Evolutionary conservation across 306 rosid genomes (phyloP).

Genomic region (Quercus mongolica): DNA sequence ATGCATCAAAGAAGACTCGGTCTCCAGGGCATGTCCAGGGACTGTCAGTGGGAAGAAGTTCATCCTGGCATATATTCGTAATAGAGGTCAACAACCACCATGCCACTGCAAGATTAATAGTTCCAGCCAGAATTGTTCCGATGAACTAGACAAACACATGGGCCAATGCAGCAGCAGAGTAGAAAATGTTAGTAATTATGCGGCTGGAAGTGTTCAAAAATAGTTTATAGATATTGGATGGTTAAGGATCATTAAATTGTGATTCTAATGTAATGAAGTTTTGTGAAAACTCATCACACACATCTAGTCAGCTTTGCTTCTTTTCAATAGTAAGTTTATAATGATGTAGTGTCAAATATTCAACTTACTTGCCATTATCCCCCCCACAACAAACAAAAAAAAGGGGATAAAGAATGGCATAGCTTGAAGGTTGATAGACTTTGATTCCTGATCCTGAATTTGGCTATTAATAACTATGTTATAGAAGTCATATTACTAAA

Average conservation of each 20-base stretch:
- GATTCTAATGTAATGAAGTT: neutral
- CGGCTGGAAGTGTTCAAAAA: neutral
- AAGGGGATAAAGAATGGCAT: neutral
- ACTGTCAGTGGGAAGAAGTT: conserved; percentile 51
- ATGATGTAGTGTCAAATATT: too few species aligned
- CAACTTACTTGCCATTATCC: too few species aligned
- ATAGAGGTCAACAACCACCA: conserved; percentile 69
- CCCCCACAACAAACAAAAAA: too few species aligned
- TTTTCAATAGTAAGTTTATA: neutral
- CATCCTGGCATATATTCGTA: conserved; percentile 54
- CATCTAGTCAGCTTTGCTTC: neutral
- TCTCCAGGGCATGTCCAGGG: conserved; percentile 84
- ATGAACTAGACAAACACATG: conserved; percentile 45
- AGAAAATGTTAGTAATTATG: too few species aligned
- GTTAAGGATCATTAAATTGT: neutral
- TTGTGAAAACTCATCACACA: neutral
- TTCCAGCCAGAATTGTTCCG: conserved; percentile 83
- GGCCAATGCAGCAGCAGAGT: neutral
- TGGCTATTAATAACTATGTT: neutral
- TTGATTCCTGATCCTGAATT: neutral
- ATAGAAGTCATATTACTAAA: too few species aligned
- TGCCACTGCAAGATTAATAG: conserved; percentile 68
- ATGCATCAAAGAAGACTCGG: conserved; percentile 80
- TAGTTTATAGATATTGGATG: neutral
- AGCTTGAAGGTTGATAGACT: neutral